phyloP scores from a whole-genome alignment of 2,329 filamentous ascomycete genomes.

The Trichoderma arundinaceum region DNA sequence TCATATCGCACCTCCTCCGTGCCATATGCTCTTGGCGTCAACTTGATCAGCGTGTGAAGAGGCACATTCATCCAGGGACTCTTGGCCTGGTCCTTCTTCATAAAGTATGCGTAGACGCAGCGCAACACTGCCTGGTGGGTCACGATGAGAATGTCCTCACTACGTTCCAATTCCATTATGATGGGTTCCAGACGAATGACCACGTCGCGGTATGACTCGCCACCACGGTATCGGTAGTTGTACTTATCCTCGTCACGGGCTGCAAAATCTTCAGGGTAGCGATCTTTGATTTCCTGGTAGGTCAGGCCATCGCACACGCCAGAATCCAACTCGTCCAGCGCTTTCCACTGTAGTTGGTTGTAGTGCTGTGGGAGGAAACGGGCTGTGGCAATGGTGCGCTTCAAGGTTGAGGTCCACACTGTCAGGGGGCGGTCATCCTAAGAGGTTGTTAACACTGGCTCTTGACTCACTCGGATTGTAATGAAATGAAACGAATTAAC shows the following conservation, averaged over 20 bases:
- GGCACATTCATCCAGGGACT: slow-evolving; percentile 99
- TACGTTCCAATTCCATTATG: slow-evolving; percentile 98
- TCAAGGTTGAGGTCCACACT: slow-evolving; percentile 68
- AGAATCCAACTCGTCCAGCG: slow-evolving; percentile 93
- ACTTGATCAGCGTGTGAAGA: slow-evolving; percentile 92
- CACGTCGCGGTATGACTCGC: slow-evolving; percentile 94
- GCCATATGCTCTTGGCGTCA: slow-evolving; percentile 91
- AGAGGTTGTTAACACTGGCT: background rate
- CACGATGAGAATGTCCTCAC: slow-evolving; percentile 96
- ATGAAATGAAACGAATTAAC: background rate
- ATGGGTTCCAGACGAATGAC: slow-evolving; percentile 98
- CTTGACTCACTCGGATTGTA: background rate
- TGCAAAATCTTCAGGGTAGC: slow-evolving; percentile 91
- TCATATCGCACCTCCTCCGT: slow-evolving; percentile 88
- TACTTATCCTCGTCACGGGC: slow-evolving; percentile 98
- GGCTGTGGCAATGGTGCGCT: slow-evolving; percentile 89
- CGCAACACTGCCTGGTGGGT: slow-evolving; percentile 96
- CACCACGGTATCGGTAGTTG: slow-evolving; percentile 97
- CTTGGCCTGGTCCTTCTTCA: slow-evolving; percentile 91
- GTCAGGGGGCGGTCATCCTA: slow-evolving; percentile 66
- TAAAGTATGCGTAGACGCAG: slow-evolving; percentile 98
- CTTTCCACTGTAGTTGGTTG: slow-evolving; percentile 98
- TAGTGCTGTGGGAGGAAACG: slow-evolving; percentile 80
- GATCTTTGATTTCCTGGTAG: slow-evolving; percentile 90
- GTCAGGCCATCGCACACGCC: slow-evolving; percentile 97